These are phyloP conservation scores for Rickenella mellea DNA, from an alignment of 768 basidiomycete species.

Conservation along the genomic window DNA sequence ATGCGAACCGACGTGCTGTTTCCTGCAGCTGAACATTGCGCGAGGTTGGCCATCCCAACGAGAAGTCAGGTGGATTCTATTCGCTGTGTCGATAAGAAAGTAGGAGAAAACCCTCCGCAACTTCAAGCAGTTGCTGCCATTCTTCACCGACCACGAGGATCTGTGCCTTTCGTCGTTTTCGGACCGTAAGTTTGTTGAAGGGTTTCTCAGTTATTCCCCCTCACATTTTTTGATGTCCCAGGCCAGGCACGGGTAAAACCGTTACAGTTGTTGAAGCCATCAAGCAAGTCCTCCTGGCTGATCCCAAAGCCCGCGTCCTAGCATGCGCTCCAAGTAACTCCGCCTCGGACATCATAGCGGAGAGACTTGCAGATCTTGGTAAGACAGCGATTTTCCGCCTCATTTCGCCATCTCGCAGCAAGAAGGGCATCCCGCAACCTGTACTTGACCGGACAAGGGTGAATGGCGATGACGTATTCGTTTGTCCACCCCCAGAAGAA, in stretches of 20 bases:
- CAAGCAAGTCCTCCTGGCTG: conserved; percentile 34
- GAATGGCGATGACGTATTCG: no score
- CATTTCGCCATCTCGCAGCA: conserved; percentile 37
- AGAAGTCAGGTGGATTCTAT: conserved; percentile 7
- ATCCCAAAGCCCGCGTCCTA: conserved; percentile 38
- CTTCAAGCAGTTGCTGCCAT: conserved; percentile 42
- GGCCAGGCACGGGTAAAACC: conserved; percentile 62
- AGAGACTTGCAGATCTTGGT: conserved; percentile 28
- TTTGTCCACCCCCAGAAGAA: conserved; percentile 30
- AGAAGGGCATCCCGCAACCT: conserved; percentile 25
- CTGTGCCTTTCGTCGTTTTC: conserved; percentile 48
- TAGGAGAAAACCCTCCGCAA: conserved; percentile 38
- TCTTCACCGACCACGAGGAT: conserved; percentile 31
- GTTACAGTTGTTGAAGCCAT: conserved; percentile 58
- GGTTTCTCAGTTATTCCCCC: no score
- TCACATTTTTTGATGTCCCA: conserved; percentile 10
- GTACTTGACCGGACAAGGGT: no score
- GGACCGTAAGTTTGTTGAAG: conserved; percentile 57
- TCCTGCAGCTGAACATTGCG: conserved; percentile 20
- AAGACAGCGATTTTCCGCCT: conserved; percentile 47
- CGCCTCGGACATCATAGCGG: conserved; percentile 51
- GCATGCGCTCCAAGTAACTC: conserved; percentile 64
- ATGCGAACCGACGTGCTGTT: conserved; percentile 36
- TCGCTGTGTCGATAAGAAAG: conserved; percentile 15
- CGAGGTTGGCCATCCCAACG: neutral